These are phyloP conservation scores for Phalaenopsis equestris DNA, from an alignment of 106 monocot genomes.

Conservation along the genomic window DNA sequence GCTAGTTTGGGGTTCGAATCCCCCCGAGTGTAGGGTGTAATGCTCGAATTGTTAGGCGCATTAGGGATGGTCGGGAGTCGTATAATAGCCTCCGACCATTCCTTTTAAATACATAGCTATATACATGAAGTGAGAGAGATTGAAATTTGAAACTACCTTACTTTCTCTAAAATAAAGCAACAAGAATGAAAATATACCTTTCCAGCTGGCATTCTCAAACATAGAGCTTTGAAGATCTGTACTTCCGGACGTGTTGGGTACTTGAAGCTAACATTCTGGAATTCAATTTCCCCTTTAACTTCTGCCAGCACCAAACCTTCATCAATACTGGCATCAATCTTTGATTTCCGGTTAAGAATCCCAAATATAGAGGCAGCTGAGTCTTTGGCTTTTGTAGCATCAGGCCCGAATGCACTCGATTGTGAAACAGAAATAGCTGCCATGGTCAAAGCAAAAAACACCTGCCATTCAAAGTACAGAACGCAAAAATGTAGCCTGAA, in stretches of 20 bases:
- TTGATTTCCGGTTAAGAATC: slow-evolving; percentile 57
- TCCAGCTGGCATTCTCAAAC: slow-evolving; percentile 53
- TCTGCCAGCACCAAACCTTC: slow-evolving; percentile 20
- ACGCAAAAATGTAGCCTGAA: neutral
- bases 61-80: no score
- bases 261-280: slow-evolving; percentile 57
- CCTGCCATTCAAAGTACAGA: slow-evolving; percentile 18
- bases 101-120: no score
- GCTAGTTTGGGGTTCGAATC: no score
- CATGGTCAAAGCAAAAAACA: slow-evolving; percentile 63
- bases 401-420: slow-evolving; percentile 51
- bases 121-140: no score
- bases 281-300: slow-evolving; percentile 54
- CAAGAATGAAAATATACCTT: slow-evolving; percentile 29
- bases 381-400: slow-evolving; percentile 53
- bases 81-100: no score
- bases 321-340: slow-evolving; percentile 55
- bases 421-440: slow-evolving; percentile 51
- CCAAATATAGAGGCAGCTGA: slow-evolving; percentile 55
- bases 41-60: no score
- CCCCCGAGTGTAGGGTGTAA: no score
- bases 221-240: slow-evolving; percentile 55
- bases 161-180: neutral
- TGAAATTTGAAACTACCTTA: neutral
- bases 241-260: slow-evolving; percentile 64